Evolutionary conservation across 495 filamentous ascomycete species (phyloP).

Genomic region (Aspergillus sparsus): DNA sequence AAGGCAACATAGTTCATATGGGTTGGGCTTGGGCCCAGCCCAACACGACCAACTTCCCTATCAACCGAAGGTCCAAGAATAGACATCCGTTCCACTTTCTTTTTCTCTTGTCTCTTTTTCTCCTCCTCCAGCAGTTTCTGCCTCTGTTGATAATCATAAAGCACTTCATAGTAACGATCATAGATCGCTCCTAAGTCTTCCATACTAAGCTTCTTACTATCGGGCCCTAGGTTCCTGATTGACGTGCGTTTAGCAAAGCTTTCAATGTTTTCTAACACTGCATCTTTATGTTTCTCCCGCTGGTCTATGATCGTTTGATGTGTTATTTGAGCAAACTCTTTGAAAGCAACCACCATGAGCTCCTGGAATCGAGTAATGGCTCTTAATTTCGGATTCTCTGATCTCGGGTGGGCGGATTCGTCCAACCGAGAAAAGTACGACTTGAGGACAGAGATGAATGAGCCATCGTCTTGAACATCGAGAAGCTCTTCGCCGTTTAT

Average conservation of each 20-base stretch:
- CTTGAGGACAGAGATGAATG: slow-evolving; percentile 95
- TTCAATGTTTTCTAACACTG: slow-evolving; percentile 90
- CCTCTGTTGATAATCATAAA: slow-evolving; percentile 88
- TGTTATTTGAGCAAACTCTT: slow-evolving; percentile 93
- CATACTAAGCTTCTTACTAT: slow-evolving; percentile 82
- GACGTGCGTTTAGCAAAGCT: slow-evolving; percentile 96
- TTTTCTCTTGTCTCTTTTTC: slow-evolving; percentile 60
- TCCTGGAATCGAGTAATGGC: slow-evolving; percentile 96
- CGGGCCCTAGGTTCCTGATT: slow-evolving; percentile 91
- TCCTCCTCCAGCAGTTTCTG: slow-evolving; percentile 73
- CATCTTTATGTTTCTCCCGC: slow-evolving; percentile 87
- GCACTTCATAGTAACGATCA: slow-evolving; percentile 84
- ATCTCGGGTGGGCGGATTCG: slow-evolving; percentile 93
- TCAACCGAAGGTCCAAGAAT: slow-evolving; percentile 43
- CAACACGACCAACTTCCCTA: slow-evolving; percentile 71
- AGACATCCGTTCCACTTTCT: slow-evolving; percentile 53
- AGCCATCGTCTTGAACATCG: slow-evolving; percentile 94
- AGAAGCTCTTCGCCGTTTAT: slow-evolving; percentile 96
- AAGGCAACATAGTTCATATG: slow-evolving; percentile 97
- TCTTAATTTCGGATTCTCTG: slow-evolving; percentile 87
- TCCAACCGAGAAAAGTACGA: slow-evolving; percentile 90
- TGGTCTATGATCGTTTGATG: slow-evolving; percentile 88
- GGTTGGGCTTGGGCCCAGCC: slow-evolving; percentile 81
- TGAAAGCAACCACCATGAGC: slow-evolving; percentile 97
- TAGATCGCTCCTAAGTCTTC: slow-evolving; percentile 89